Evolutionary conservation across 2,329 filamentous ascomycete species (phyloP).

Genomic region (Trichoderma breve): DNA sequence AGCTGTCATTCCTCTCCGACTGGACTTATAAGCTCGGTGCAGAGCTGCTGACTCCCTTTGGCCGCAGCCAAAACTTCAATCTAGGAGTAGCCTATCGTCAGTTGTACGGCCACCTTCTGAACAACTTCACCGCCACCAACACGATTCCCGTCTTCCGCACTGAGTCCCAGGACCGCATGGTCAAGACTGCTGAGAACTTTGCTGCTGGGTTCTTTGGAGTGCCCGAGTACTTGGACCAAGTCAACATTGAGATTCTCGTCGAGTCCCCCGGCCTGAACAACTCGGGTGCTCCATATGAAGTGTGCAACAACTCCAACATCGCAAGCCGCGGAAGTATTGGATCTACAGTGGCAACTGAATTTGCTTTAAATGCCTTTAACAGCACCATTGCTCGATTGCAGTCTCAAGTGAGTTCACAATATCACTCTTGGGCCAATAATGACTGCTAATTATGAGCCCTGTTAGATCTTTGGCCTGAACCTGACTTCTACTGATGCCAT

Average conservation of each 20-base stretch:
- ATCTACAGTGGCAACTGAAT: not conserved
- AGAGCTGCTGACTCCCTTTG: conserved; percentile 3
- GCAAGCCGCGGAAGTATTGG: not conserved
- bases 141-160: conserved; percentile 7
- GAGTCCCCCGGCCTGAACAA: not conserved
- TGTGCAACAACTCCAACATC: not conserved
- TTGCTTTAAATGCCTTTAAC: not conserved
- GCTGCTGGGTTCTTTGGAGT: not conserved
- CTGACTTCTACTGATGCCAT: not conserved
- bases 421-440: not conserved
- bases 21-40: conserved; percentile 6
- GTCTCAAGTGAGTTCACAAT: not conserved
- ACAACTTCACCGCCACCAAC: not conserved
- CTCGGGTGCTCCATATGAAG: not conserved
- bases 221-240: not conserved
- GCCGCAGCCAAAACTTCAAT: conserved; percentile 14
- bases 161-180: conserved; percentile 1
- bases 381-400: not conserved
- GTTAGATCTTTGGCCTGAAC: not conserved
- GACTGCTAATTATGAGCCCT: not conserved
- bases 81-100: conserved; percentile 6
- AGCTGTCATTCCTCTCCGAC: not conserved
- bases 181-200: not conserved
- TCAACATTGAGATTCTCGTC: not conserved
- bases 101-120: not conserved